A percentile compares a stretch with the other conserved stretches of the same genome.
Conservation (phyloP, 768 basidiomycete species). For the Gautieria morchelliformis region DNA sequence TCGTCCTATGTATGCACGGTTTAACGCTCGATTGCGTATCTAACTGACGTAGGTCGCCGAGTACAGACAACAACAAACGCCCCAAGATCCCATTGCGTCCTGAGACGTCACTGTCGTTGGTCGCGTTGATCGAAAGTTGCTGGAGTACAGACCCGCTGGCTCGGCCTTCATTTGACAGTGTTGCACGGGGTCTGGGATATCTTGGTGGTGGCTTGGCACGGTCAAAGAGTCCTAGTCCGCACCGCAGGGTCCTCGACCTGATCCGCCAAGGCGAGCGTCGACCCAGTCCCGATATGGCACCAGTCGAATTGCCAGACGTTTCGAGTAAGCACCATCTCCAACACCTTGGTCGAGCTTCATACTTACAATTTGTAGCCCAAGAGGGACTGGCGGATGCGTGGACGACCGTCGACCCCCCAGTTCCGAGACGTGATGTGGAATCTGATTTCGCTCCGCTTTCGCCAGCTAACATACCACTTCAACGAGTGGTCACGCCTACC, state of each 20-base stretch:
- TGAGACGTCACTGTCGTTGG: slow-evolving; percentile 25
- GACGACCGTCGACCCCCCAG: not conserved
- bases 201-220: slow-evolving; percentile 29
- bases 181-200: slow-evolving; percentile 36
- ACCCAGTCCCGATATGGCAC: slow-evolving; percentile 4
- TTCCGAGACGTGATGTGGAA: not conserved
- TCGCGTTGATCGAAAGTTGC: slow-evolving; percentile 39
- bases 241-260: not conserved
- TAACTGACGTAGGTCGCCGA: slow-evolving; percentile 14
- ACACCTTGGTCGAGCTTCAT: not conserved
- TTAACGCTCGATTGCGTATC: slow-evolving; percentile 1
- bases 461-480: not conserved
- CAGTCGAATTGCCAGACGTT: not conserved
- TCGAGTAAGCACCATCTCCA: not conserved
- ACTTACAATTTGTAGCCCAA: not conserved
- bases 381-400: not conserved
- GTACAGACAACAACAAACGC: slow-evolving; percentile 39
- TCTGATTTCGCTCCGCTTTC: not conserved
- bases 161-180: slow-evolving; percentile 44
- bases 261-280: not conserved
- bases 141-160: slow-evolving; percentile 45
- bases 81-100: slow-evolving; percentile 36
- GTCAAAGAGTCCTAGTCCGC: slow-evolving; percentile 14
- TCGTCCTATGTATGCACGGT: slow-evolving; percentile 36
- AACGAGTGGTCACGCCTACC: slow-evolving; percentile 5